These are phyloP conservation scores for Hortaea sp. DNA, from an alignment of 2,329 filamentous ascomycete species.

Conservation along the genomic window DNA sequence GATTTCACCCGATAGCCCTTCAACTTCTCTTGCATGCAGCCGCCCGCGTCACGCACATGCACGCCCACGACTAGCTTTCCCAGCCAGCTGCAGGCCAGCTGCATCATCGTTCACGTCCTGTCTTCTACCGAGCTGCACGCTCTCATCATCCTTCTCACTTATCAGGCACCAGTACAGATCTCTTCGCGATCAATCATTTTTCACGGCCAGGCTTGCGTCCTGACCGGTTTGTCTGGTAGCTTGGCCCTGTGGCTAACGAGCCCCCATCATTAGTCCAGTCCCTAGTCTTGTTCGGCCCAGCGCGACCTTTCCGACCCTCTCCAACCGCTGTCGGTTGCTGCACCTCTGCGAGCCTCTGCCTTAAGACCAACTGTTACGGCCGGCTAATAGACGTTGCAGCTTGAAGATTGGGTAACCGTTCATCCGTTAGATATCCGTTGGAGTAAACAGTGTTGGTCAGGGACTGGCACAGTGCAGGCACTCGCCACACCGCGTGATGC, in stretches of 20 bases:
- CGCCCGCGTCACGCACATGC: background rate
- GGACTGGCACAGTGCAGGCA: too few species aligned
- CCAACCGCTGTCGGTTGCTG: too few species aligned
- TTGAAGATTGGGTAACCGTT: too few species aligned
- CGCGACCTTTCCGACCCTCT: too few species aligned
- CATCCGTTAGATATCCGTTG: too few species aligned
- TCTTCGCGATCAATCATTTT: background rate
- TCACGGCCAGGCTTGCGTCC: background rate
- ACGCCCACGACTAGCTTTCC: background rate
- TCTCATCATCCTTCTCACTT: background rate
- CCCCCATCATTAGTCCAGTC: too few species aligned
- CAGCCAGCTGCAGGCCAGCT: background rate
- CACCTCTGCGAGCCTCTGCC: too few species aligned
- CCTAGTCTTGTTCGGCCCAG: too few species aligned
- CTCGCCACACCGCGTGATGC: too few species aligned
- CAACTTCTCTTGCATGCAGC: background rate
- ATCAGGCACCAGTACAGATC: background rate
- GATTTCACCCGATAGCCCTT: background rate
- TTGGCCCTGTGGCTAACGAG: background rate
- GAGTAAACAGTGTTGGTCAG: too few species aligned
- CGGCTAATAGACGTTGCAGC: too few species aligned
- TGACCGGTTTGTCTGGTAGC: background rate
- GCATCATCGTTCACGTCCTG: background rate
- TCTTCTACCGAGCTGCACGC: background rate
- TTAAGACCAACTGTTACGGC: too few species aligned